Base-by-base conservation (phyloP, 1,139 yeast genomes). In the Pichia sp. region DNA sequence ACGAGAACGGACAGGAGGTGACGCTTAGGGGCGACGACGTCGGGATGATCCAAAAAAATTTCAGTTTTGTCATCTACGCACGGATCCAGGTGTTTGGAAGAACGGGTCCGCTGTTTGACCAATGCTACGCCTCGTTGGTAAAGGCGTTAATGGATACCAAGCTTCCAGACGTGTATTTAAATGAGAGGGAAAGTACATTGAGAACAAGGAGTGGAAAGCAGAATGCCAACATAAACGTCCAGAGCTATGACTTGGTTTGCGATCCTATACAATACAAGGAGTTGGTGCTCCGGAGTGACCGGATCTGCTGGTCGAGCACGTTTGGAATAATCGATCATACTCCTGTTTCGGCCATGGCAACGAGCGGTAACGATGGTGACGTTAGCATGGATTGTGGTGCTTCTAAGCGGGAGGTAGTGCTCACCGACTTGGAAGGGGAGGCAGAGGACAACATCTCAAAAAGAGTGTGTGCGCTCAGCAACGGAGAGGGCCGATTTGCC, bases 21-120 rank as follows among this genome's bases (percentile, higher is more conserved):
- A 66, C 66, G 10, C 67, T 79, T 19, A 67, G 70, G 45, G 80
- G 81, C 61, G 77, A 78, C 4, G 77, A 73, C 55, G 60, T 72
- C 26, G 68, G 56, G 13, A 40, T 66, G 31, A 71, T 72, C 29
- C 72, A 72, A 52, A 77, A 77, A 57, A 72, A 72, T 53, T 84
- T 82, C 72, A 75, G 82, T 50, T 82, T 82, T 70, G 89, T 86
- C 13, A 69, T 90, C 45, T 82, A 82, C 64, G 92, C 93, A 6
- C 84, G 85, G 62, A 75, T 90, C 49, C 85, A 87, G 63, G 90
- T 90, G 1, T 82, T 89, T 63, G 85, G 95, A 53, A 78, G 93
- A 54, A 76, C 89, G 2, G 96, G 96, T 1, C 95, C 97, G 3
- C 73, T 88, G 38, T 84, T 82, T 64, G 97, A 90, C 65, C 72